Evolutionary conservation across 805 yeast species (phyloP).

Genomic region (Candida ficus): DNA sequence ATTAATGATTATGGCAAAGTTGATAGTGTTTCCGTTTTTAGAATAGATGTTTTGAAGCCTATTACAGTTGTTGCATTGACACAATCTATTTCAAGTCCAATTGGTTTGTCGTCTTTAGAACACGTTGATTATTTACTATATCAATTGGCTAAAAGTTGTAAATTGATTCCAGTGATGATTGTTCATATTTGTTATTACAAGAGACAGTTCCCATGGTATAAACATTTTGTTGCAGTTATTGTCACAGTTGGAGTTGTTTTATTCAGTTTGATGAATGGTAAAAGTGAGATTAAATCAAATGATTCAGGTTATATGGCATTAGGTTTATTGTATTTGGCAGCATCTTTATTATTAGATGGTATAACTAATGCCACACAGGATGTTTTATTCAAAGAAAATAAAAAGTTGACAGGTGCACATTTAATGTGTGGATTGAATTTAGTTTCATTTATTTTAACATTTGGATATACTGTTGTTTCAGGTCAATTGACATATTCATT

Average conservation of each 20-base stretch:
- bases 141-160: slow-evolving; percentile 87
- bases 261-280: slow-evolving; percentile 58
- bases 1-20: slow-evolving; percentile 15
- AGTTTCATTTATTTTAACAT: slow-evolving; percentile 40
- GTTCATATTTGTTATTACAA: slow-evolving; percentile 71
- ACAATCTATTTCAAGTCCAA: slow-evolving; percentile 76
- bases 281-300: slow-evolving; percentile 23
- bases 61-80: slow-evolving; percentile 33
- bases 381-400: slow-evolving; percentile 54
- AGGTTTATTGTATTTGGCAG: slow-evolving; percentile 57
- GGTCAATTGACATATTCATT: slow-evolving; percentile 46
- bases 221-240: slow-evolving; percentile 69
- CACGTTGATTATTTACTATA: slow-evolving; percentile 85
- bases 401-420: slow-evolving; percentile 71
- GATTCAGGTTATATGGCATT: slow-evolving; percentile 38
- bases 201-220: slow-evolving; percentile 65
- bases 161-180: slow-evolving; percentile 88
- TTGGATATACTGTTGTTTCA: slow-evolving; percentile 41
- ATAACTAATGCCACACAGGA: slow-evolving; percentile 93
- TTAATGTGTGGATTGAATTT: slow-evolving; percentile 72
- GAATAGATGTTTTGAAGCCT: slow-evolving; percentile 16
- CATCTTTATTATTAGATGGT: slow-evolving; percentile 81
- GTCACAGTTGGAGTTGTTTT: slow-evolving; percentile 81
- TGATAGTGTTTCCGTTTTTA: slow-evolving; percentile 13
- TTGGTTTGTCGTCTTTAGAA: slow-evolving; percentile 70